Percentiles rank a stretch among this genome's conserved stretches.
These are phyloP conservation scores for Botrytis deweyae DNA, from an alignment of 2,329 filamentous ascomycete genomes.

Conservation along the genomic window DNA sequence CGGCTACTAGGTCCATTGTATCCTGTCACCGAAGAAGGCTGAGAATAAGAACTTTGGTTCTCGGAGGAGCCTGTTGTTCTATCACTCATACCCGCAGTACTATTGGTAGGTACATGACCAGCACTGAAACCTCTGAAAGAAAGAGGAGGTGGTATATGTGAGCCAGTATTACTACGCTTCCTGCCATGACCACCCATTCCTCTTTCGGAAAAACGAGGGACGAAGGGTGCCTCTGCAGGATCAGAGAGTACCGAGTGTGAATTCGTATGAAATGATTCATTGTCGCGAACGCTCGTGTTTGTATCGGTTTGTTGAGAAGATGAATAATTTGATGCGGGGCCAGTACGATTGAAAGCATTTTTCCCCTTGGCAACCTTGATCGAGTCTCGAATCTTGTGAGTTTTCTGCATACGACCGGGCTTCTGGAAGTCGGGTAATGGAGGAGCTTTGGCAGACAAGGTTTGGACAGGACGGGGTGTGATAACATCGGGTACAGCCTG, in stretches of 20 bases:
- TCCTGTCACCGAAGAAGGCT: constrained; percentile 44
- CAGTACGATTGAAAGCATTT: constrained; percentile 40
- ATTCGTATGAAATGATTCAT: constrained; percentile 32
- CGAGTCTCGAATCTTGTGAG: constrained; percentile 72
- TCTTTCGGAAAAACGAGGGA: constrained; percentile 67
- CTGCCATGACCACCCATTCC: constrained; percentile 61
- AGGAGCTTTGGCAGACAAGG: constrained; percentile 42
- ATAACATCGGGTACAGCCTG: constrained; percentile 76
- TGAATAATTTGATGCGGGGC: constrained; percentile 42
- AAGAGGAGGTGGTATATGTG: constrained; percentile 66
- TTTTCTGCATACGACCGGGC: constrained; percentile 39
- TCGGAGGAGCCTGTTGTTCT: constrained; percentile 60
- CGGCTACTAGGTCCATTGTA: constrained; percentile 45
- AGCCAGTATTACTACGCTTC: constrained; percentile 86
- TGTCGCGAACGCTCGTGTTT: constrained; percentile 28
- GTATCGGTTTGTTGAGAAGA: constrained; percentile 27
- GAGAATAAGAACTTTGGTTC: constrained; percentile 48
- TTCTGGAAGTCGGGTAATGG: constrained; percentile 49
- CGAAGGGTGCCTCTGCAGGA: constrained; percentile 66
- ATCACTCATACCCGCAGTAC: constrained; percentile 57
- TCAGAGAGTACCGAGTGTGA: constrained; percentile 28
- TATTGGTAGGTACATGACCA: constrained; percentile 47
- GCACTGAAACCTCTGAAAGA: constrained; percentile 74
- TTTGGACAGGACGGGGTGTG: constrained; percentile 53
- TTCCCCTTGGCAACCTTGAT: constrained; percentile 81